A percentile compares a stretch with the other conserved stretches of the same genome.
phyloP scores from a whole-genome alignment of 371 early-diverging fungal genomes.

The Entomophthora muscae region DNA sequence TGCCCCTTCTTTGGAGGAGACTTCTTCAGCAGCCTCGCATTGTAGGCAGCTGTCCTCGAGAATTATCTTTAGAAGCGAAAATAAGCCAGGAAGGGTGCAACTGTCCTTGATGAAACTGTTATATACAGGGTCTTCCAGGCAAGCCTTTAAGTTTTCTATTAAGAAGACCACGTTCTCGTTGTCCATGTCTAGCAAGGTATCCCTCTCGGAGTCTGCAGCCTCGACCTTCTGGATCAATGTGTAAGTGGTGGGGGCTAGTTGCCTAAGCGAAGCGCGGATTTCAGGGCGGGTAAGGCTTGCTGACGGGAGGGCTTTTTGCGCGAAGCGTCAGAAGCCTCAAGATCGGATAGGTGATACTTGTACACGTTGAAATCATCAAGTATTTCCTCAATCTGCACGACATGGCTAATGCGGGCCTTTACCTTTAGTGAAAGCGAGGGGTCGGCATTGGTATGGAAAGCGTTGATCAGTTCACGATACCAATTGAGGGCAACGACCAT shows the following conservation, averaged over 20 bases:
- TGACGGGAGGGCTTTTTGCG: not conserved
- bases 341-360: not conserved
- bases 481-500: slow-evolving; percentile 16
- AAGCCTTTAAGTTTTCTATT: not conserved
- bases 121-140: not conserved
- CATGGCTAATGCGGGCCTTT: slow-evolving; percentile 14
- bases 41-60: not conserved
- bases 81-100: not conserved
- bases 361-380: slow-evolving; percentile 20
- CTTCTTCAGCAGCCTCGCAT: not conserved
- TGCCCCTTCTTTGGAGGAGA: not conserved
- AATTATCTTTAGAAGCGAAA: not conserved
- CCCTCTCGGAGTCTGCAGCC: not conserved
- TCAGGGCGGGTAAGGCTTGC: not conserved
- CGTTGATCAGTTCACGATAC: slow-evolving; percentile 52
- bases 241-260: not conserved
- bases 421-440: not conserved
- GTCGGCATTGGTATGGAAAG: slow-evolving; percentile 19
- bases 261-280: not conserved
- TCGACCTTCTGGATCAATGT: not conserved
- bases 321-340: not conserved
- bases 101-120: not conserved
- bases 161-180: not conserved
- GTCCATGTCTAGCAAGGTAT: not conserved
- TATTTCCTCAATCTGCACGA: slow-evolving; percentile 21